Percentiles rank a stretch among this genome's conserved stretches.
phyloP scores from a whole-genome alignment of 352 stramenopile genomes.

The Thalassiosira hispida region DNA sequence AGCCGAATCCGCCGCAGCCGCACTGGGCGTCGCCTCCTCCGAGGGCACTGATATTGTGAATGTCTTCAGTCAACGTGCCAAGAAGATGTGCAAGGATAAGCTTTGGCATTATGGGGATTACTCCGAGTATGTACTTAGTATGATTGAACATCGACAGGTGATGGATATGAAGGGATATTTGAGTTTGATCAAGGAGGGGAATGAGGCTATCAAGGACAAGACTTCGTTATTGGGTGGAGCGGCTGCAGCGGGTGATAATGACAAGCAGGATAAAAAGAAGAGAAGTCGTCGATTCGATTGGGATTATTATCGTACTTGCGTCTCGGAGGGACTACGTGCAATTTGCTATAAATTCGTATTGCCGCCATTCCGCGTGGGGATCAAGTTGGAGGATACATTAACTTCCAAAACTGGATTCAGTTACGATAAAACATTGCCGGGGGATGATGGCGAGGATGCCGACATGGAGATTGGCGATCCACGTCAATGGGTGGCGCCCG shows the following conservation, averaged over 20 bases:
- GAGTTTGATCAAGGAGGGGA: conserved; percentile 83
- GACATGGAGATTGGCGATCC: conserved; percentile 58
- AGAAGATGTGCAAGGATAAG: conserved; percentile 75
- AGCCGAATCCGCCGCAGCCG: conserved; percentile 30
- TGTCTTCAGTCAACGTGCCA: conserved; percentile 18
- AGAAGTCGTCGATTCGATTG: conserved; percentile 78
- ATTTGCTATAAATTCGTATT: conserved; percentile 83
- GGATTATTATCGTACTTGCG: conserved; percentile 83
- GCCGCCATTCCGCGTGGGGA: conserved; percentile 72
- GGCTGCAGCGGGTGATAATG: background rate
- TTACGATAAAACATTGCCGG: conserved; percentile 73
- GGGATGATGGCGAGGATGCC: conserved; percentile 56
- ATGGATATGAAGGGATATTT: conserved; percentile 83
- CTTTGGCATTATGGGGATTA: conserved; percentile 80
- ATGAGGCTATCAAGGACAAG: conserved; percentile 80
- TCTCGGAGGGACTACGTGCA: conserved; percentile 73
- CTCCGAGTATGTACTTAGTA: conserved; percentile 61
- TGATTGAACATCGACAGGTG: conserved; percentile 76
- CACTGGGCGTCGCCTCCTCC: conserved; percentile 8
- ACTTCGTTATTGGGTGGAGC: conserved; percentile 31
- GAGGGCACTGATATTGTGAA: conserved; percentile 17
- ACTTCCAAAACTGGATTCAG: conserved; percentile 64
- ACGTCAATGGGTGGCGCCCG: conserved; percentile 72
- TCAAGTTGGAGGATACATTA: conserved; percentile 80
- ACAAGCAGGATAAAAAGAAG: conserved; percentile 61